Evolutionary conservation across 805 yeast species (phyloP).

Genomic region (Yarrowia deformans): DNA sequence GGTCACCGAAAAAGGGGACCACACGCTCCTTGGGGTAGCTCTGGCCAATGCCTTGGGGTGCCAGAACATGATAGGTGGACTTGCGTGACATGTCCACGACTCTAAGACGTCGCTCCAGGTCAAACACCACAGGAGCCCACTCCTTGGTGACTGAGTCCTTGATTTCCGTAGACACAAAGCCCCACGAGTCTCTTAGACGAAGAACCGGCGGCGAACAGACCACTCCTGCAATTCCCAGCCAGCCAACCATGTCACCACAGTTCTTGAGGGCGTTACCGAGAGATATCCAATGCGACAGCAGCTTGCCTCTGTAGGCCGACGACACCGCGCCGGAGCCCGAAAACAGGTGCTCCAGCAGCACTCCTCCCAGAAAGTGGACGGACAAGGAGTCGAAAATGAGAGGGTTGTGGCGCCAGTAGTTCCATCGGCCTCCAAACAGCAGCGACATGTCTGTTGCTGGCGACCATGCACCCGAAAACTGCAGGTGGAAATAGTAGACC

Average conservation of each 20-base stretch:
- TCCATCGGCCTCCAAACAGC: conserved; percentile 59
- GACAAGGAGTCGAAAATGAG: conserved; percentile 74
- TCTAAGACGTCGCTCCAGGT: conserved; percentile 77
- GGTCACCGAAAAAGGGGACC: conserved; percentile 90
- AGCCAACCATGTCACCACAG: conserved; percentile 90
- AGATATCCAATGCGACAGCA: conserved; percentile 83
- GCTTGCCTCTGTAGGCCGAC: conserved; percentile 57
- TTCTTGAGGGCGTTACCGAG: conserved; percentile 79
- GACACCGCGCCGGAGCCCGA: conserved; percentile 47
- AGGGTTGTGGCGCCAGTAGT: conserved; percentile 67
- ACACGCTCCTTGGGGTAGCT: conserved; percentile 76
- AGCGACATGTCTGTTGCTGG: conserved; percentile 81
- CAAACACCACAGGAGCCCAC: conserved; percentile 94
- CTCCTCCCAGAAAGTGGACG: conserved; percentile 78
- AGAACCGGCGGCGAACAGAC: conserved; percentile 83
- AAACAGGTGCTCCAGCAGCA: conserved; percentile 74
- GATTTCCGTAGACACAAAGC: conserved; percentile 64
- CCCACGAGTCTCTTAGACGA: conserved; percentile 78
- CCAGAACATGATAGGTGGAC: conserved; percentile 74
- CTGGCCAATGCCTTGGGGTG: conserved; percentile 86
- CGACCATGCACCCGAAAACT: conserved; percentile 74
- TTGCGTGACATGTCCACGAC: conserved; percentile 63
- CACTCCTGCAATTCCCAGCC: conserved; percentile 88
- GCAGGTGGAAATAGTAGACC: conserved; percentile 70
- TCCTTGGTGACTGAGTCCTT: conserved; percentile 71